Evolutionary conservation across 1,284 basidiomycete genomes (phyloP).

Genomic region (Kalmanozyma brasiliensis): DNA sequence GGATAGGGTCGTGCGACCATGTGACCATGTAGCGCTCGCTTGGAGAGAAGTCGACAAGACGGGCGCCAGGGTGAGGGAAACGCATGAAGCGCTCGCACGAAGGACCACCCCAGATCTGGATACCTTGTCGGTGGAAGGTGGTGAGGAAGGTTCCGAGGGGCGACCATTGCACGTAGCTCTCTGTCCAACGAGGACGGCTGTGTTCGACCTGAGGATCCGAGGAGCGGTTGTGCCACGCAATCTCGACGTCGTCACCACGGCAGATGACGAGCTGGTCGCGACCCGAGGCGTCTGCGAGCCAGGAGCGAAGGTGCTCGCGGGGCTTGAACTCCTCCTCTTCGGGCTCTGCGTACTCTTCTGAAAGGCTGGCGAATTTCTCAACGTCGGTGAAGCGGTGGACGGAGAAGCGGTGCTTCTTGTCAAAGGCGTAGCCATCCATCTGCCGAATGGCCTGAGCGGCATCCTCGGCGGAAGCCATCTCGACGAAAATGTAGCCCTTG

Average conservation of each 20-base stretch:
- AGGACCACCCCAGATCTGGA: slow-evolving; percentile 92
- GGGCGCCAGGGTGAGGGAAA: slow-evolving; percentile 94
- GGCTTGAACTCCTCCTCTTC: slow-evolving; percentile 82
- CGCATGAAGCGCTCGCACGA: slow-evolving; percentile 87
- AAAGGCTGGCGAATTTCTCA: slow-evolving; percentile 82
- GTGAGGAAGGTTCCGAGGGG: slow-evolving; percentile 92
- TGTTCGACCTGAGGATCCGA: slow-evolving; percentile 85
- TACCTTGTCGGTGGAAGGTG: slow-evolving; percentile 93
- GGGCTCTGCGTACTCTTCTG: slow-evolving; percentile 85
- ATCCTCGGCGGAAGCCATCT: slow-evolving; percentile 83
- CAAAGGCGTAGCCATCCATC: slow-evolving; percentile 88
- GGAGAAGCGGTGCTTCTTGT: slow-evolving; percentile 88
- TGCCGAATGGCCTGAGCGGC: slow-evolving; percentile 82
- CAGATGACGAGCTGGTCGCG: slow-evolving; percentile 97
- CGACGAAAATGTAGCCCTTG: slow-evolving; percentile 82
- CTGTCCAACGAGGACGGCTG: slow-evolving; percentile 84
- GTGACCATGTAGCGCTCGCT: slow-evolving; percentile 97
- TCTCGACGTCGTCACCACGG: slow-evolving; percentile 87
- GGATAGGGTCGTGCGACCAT: slow-evolving; percentile 95
- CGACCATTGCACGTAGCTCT: slow-evolving; percentile 97
- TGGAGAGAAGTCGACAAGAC: slow-evolving; percentile 96
- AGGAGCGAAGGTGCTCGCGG: slow-evolving; percentile 94
- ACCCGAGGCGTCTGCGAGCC: slow-evolving; percentile 90
- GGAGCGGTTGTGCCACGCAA: slow-evolving; percentile 93
- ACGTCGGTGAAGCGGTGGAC: slow-evolving; percentile 93